Evolutionary conservation across 1,284 basidiomycete species (phyloP).

Genomic region (Flammula alnicola): DNA sequence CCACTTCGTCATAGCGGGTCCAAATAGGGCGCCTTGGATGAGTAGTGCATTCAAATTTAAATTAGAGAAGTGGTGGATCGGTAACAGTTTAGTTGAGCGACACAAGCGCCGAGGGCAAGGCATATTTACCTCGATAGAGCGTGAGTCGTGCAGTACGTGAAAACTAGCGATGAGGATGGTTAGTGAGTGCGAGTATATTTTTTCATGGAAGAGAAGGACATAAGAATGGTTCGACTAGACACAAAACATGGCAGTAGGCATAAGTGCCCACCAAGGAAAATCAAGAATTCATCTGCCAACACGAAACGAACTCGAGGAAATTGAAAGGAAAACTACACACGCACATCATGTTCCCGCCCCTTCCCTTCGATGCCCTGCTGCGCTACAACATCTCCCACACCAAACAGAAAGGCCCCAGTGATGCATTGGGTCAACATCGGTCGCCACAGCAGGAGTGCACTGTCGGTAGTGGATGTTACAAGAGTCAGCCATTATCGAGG

Average conservation of each 20-base stretch:
- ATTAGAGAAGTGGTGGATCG: too few relatives aligned
- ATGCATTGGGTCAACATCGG: constrained; percentile 68
- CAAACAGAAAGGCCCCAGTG: constrained; percentile 74
- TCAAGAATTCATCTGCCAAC: too few relatives aligned
- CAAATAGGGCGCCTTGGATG: constrained; percentile 75
- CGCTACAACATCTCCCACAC: constrained; percentile 81
- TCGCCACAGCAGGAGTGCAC: constrained; percentile 63
- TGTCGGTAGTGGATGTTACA: constrained; percentile 30
- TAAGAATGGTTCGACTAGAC: too few relatives aligned
- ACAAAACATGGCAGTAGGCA: too few relatives aligned
- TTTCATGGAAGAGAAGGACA: too few relatives aligned
- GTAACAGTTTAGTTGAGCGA: too few relatives aligned
- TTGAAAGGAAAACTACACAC: too few relatives aligned
- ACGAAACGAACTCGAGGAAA: background rate
- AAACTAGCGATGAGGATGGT: constrained; percentile 46
- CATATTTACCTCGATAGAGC: constrained; percentile 69
- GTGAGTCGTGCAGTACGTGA: constrained; percentile 71
- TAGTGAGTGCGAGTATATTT: background rate
- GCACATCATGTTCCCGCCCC: constrained; percentile 71
- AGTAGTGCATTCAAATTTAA: background rate
- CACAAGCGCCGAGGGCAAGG: background rate
- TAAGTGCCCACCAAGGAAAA: too few relatives aligned
- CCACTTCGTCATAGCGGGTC: constrained; percentile 77
- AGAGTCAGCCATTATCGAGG: background rate
- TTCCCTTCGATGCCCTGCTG: constrained; percentile 80